These are phyloP conservation scores for Neurospora sp. DNA, from an alignment of 495 filamentous ascomycete species.

Conservation along the genomic window DNA sequence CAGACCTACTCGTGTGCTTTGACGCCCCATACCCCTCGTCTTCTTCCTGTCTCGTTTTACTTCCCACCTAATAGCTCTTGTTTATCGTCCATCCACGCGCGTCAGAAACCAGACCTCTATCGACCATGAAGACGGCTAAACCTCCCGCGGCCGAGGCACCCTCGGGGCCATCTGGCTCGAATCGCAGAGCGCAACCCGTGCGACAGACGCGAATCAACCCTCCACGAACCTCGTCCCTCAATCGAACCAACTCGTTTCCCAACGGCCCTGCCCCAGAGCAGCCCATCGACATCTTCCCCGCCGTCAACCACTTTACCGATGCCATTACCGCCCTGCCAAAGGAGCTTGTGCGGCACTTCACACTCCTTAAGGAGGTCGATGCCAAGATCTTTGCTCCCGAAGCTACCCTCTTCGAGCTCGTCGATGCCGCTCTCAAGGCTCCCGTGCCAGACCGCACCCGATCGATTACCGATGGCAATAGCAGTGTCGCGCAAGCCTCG, in stretches of 20 bases:
- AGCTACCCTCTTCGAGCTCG: slow-evolving; percentile 57
- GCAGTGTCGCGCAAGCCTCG: slow-evolving; percentile 30
- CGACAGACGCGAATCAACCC: slow-evolving; percentile 50
- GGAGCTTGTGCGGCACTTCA: slow-evolving; percentile 90
- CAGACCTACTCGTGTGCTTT: neutral
- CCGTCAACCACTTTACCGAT: slow-evolving; percentile 89
- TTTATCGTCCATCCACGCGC: neutral
- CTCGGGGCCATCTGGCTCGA: slow-evolving; percentile 33
- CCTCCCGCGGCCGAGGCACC: slow-evolving; percentile 17
- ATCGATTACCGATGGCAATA: slow-evolving; percentile 31
- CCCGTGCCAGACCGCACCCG: slow-evolving; percentile 36
- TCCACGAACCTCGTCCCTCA: slow-evolving; percentile 36
- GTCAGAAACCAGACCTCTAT: neutral
- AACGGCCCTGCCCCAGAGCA: slow-evolving; percentile 32
- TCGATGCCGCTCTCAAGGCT: slow-evolving; percentile 54
- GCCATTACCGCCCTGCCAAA: slow-evolving; percentile 85
- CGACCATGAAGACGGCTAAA: slow-evolving; percentile 43
- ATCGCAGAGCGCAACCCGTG: slow-evolving; percentile 47
- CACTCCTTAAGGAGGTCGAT: slow-evolving; percentile 91
- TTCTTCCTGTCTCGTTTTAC: neutral
- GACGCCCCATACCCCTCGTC: neutral
- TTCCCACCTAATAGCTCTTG: neutral
- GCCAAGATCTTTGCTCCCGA: slow-evolving; percentile 79
- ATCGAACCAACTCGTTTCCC: slow-evolving; percentile 34
- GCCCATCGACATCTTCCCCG: slow-evolving; percentile 69